Conservation (phyloP, 2,329 filamentous ascomycete genomes). For the Penicillium janthinellum region DNA sequence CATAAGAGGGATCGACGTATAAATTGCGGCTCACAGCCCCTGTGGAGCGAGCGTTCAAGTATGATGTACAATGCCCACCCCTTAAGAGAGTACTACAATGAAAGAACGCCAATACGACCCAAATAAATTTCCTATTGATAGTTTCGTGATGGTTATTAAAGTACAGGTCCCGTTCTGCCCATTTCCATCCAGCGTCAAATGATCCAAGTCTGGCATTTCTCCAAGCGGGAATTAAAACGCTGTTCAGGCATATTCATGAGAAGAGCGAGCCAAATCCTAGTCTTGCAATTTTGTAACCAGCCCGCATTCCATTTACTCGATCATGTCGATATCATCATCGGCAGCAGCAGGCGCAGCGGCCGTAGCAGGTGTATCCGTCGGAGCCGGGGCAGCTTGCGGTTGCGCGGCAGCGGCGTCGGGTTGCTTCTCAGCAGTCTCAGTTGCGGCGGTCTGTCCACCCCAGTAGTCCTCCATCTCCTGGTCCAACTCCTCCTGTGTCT, state of each 20-base stretch:
- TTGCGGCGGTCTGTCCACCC: constrained; percentile 49
- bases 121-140: constrained; percentile 4
- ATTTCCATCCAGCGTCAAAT: background rate
- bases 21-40: no score
- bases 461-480: constrained; percentile 98
- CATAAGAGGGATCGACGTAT: no score
- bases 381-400: constrained; percentile 35
- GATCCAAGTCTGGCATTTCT: background rate
- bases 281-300: background rate
- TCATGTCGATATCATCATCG: constrained; percentile 70
- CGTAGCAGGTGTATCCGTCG: constrained; percentile 30
- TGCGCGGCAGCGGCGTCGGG: constrained; percentile 18
- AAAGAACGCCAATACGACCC: background rate
- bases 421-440: constrained; percentile 42
- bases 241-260: background rate
- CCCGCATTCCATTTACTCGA: constrained; percentile 52
- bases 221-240: background rate
- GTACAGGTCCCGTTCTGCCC: constrained; percentile 15
- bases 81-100: no score
- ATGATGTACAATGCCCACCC: no score
- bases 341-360: constrained; percentile 30
- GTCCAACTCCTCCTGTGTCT: constrained; percentile 85
- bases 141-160: constrained; percentile 22
- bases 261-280: background rate
- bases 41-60: no score